Evolutionary conservation across 2,329 filamentous ascomycete genomes (phyloP).

Genomic region (Alternaria angustiovoidea): DNA sequence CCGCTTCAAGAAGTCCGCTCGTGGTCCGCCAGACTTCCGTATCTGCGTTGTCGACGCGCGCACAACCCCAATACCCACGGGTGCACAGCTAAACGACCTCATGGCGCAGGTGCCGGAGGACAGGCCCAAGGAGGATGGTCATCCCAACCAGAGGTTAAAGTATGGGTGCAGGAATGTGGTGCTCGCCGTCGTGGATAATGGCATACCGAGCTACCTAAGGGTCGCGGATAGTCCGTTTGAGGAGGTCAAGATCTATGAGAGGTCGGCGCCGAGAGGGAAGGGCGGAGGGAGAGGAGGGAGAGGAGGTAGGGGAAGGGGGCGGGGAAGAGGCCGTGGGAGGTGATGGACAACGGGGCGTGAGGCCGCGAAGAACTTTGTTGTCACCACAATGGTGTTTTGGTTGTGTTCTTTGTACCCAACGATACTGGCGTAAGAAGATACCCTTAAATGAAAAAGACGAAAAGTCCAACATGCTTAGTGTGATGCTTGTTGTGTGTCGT

Average conservation of each 20-base stretch:
- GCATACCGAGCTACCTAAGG: slow-evolving; percentile 85
- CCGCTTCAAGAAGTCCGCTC: slow-evolving; percentile 78
- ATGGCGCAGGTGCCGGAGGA: slow-evolving; percentile 77
- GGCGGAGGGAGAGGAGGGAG: slow-evolving; percentile 50
- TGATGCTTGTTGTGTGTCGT: too few species aligned
- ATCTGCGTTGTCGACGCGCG: slow-evolving; percentile 83
- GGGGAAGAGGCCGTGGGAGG: slow-evolving; percentile 22
- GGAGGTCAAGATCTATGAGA: slow-evolving; percentile 72
- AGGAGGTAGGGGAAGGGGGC: slow-evolving; percentile 46
- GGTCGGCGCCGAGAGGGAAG: slow-evolving; percentile 42
- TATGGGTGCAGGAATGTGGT: slow-evolving; percentile 85
- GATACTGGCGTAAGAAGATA: too few species aligned
- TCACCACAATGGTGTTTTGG: too few species aligned
- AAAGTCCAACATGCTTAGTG: too few species aligned
- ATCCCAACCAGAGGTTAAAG: slow-evolving; percentile 79
- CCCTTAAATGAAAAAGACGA: too few species aligned
- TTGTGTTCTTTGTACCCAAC: too few species aligned
- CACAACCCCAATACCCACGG: slow-evolving; percentile 73
- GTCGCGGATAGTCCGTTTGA: slow-evolving; percentile 82
- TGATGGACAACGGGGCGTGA: too few species aligned
- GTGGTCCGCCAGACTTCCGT: slow-evolving; percentile 81
- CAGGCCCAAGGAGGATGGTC: slow-evolving; percentile 62
- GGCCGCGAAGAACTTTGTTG: too few species aligned
- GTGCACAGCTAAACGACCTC: slow-evolving; percentile 74
- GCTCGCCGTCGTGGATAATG: slow-evolving; percentile 87